Conservation (phyloP, 176 grass and related monocot genomes). For the Phragmites australis region DNA sequence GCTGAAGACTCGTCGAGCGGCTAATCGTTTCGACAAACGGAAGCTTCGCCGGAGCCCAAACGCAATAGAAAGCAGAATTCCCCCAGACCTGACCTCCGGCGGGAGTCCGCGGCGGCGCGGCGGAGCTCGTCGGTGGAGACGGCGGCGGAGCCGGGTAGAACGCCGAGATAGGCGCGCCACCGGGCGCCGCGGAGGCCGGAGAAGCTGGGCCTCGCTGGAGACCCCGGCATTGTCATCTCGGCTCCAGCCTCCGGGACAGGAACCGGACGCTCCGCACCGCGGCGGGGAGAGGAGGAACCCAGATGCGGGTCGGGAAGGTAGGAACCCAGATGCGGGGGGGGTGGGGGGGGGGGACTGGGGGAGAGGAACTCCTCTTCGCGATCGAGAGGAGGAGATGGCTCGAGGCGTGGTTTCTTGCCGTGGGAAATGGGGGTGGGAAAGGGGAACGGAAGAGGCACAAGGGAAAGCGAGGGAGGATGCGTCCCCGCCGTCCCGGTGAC, state of each 20-base stretch:
- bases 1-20: background rate
- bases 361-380: no score
- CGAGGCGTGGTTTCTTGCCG: constrained; percentile 19
- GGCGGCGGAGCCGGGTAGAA: constrained; percentile 51
- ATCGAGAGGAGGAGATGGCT: background rate
- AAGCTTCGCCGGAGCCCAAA: background rate
- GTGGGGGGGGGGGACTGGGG: background rate
- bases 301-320: background rate
- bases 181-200: constrained; percentile 63
- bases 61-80: background rate
- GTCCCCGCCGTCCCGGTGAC: no score
- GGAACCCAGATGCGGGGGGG: background rate
- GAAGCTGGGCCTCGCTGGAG: constrained; percentile 30
- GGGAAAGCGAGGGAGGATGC: no score
- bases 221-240: constrained; percentile 46
- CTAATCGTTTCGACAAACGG: background rate
- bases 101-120: constrained; percentile 81
- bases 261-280: background rate
- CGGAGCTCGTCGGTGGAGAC: constrained; percentile 70
- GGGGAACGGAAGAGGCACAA: background rate
- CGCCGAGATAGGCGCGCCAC: constrained; percentile 76
- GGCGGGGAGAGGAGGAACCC: background rate
- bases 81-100: constrained; percentile 62
- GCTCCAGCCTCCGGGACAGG: background rate
- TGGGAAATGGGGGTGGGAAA: constrained; percentile 1